These are phyloP conservation scores for Echium plantagineum DNA, from an alignment of 257 asterid genomes.

Conservation along the genomic window DNA sequence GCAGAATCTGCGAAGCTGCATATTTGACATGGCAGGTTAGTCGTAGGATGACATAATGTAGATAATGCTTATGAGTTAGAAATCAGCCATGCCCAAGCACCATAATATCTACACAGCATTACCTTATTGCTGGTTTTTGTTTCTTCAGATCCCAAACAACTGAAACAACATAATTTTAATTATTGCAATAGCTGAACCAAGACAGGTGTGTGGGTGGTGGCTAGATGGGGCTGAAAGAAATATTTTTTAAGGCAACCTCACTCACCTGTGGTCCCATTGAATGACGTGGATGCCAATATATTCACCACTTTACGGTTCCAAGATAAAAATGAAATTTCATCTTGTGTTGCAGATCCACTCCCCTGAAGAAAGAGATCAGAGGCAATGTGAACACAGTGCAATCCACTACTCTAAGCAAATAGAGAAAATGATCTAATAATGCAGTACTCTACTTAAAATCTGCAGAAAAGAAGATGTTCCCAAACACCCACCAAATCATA, in stretches of 20 bases:
- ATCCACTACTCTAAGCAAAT: background rate
- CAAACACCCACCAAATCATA: too few species aligned
- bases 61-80: background rate
- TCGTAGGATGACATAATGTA: background rate
- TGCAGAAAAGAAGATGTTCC: too few species aligned
- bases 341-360: conserved; percentile 86
- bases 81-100: background rate
- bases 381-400: conserved; percentile 1
- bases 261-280: conserved; percentile 86
- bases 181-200: conserved; percentile 14
- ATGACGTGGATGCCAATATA: conserved; percentile 84
- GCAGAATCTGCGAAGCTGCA: conserved; percentile 80
- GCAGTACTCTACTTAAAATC: background rate
- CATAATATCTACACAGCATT: conserved; percentile 1
- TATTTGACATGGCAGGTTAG: conserved; percentile 6
- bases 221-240: background rate
- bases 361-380: conserved; percentile 41
- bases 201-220: background rate
- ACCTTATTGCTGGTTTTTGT: conserved; percentile 94
- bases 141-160: conserved; percentile 95
- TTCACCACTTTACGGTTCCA: conserved; percentile 90
- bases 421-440: background rate
- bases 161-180: conserved; percentile 26
- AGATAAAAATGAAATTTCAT: conserved; percentile 84
- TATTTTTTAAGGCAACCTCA: conserved; percentile 13